A percentile compares a stretch with the other conserved stretches of the same genome.
These are phyloP conservation scores for Ascochyta koolunga DNA, from an alignment of 2,329 filamentous ascomycete genomes.

Conservation along the genomic window DNA sequence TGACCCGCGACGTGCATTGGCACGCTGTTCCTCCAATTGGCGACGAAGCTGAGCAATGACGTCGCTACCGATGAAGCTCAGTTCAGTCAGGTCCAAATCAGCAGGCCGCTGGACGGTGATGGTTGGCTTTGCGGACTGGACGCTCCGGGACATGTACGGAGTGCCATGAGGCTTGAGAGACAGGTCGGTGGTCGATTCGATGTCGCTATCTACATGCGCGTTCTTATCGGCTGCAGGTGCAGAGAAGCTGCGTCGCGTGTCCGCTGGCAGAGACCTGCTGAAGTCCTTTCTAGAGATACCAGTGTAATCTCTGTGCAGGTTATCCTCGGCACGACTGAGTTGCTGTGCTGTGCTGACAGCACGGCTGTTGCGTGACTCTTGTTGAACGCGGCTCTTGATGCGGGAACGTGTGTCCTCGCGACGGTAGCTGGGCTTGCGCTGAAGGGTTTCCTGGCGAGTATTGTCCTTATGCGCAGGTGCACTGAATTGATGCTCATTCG, in stretches of 20 bases:
- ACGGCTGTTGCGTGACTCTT: conserved; percentile 44
- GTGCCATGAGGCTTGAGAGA: conserved; percentile 44
- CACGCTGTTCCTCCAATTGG: conserved; percentile 61
- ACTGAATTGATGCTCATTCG: conserved; percentile 26
- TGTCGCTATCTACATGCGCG: conserved; percentile 32
- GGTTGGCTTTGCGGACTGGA: conserved; percentile 22
- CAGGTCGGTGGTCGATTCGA: conserved; percentile 49
- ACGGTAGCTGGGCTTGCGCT: conserved; percentile 37
- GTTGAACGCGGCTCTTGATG: conserved; percentile 40
- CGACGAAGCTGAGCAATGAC: conserved; percentile 62
- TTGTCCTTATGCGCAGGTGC: conserved; percentile 25
- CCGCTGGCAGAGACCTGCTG: conserved; percentile 20
- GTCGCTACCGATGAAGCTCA: conserved; percentile 61
- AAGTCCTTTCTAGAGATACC: conserved; percentile 25
- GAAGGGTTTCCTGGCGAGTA: conserved; percentile 22
- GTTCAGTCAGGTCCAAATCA: conserved; percentile 54
- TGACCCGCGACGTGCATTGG: conserved; percentile 46
- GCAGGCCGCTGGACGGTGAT: conserved; percentile 35
- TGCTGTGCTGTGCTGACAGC: conserved; percentile 26
- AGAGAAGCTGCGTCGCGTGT: conserved; percentile 37
- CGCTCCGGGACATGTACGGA: conserved; percentile 35
- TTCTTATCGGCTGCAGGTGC: conserved; percentile 37
- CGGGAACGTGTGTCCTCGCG: conserved; percentile 43
- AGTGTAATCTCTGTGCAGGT: conserved; percentile 35
- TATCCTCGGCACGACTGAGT: conserved; percentile 24